A percentile compares a stretch with the other conserved stretches of the same genome.
These are phyloP conservation scores for Saturnispora silvae DNA, from an alignment of 805 yeast species.

Conservation along the genomic window DNA sequence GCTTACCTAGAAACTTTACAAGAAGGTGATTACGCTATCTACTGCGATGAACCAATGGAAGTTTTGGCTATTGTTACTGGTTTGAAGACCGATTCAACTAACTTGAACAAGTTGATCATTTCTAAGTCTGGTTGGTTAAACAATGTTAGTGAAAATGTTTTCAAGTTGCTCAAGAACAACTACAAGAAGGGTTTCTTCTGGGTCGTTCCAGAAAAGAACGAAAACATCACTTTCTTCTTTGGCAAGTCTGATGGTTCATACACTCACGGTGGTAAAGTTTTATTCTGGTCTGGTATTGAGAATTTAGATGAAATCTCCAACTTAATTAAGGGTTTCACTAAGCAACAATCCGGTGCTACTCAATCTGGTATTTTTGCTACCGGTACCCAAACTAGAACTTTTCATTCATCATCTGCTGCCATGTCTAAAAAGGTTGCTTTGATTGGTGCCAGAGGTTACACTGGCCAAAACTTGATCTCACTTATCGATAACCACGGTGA, in stretches of 20 bases:
- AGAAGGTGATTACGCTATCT: conserved; percentile 50
- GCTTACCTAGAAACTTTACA: conserved; percentile 62
- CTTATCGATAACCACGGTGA: conserved; percentile 82
- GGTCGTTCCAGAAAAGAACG: conserved; percentile 84
- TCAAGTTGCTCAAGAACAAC: conserved; percentile 70
- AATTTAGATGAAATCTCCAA: conserved; percentile 51
- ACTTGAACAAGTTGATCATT: conserved; percentile 76
- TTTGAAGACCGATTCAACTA: conserved; percentile 39
- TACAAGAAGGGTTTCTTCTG: conserved; percentile 62
- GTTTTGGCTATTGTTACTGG: conserved; percentile 74
- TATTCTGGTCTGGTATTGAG: conserved; percentile 89
- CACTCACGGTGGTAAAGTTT: conserved; percentile 74
- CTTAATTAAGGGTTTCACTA: conserved; percentile 45
- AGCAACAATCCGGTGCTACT: conserved; percentile 17
- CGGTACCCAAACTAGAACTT: conserved; percentile 21
- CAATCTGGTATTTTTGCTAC: conserved; percentile 42
- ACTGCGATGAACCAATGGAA: conserved; percentile 93
- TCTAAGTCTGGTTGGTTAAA: conserved; percentile 93
- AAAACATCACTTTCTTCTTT: conserved; percentile 86
- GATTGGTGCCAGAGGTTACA: conserved; percentile 97
- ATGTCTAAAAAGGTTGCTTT: conserved; percentile 54
- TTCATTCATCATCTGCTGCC: conserved; percentile 16
- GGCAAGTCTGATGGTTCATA: conserved; percentile 90
- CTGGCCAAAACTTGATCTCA: conserved; percentile 87
- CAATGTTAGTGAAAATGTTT: conserved; percentile 91